These are phyloP conservation scores for Gonium pectorale DNA, from an alignment of 139 green algal genomes.

Conservation along the genomic window DNA sequence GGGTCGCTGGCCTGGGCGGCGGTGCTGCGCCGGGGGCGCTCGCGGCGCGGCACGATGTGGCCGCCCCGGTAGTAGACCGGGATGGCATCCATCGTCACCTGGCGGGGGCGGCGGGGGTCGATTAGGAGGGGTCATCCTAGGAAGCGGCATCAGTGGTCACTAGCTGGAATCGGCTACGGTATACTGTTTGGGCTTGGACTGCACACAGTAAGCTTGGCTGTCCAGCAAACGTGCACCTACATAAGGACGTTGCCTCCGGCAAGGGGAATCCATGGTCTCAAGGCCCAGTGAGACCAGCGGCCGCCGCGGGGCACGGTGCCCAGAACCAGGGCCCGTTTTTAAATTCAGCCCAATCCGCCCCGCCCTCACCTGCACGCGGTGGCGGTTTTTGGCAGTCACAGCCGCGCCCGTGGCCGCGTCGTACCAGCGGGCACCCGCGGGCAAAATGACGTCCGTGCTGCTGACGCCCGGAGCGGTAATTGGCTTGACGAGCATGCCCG, in stretches of 20 bases:
- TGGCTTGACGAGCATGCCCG: slow-evolving; percentile 70
- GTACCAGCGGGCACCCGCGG: slow-evolving; percentile 69
- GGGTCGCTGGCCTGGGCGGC: slow-evolving; percentile 84
- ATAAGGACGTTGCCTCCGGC: too few species aligned
- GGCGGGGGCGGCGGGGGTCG: not conserved
- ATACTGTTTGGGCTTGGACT: too few species aligned
- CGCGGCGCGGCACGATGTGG: slow-evolving; percentile 83
- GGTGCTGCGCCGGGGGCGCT: slow-evolving; percentile 83
- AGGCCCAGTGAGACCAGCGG: too few species aligned
- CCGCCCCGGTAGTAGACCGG: slow-evolving; percentile 90
- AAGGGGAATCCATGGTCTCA: too few species aligned
- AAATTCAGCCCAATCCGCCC: too few species aligned
- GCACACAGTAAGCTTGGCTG: too few species aligned
- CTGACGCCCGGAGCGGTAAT: slow-evolving; percentile 69
- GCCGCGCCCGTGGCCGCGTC: slow-evolving; percentile 48
- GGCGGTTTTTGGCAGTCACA: slow-evolving; percentile 10
- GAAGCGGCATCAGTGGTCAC: too few species aligned
- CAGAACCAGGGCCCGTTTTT: too few species aligned
- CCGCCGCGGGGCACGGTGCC: too few species aligned
- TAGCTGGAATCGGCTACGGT: too few species aligned
- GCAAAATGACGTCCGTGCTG: slow-evolving; percentile 59
- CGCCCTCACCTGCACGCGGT: slow-evolving; percentile 22
- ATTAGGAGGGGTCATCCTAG: not conserved
- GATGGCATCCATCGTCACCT: slow-evolving; percentile 84
- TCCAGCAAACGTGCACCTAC: too few species aligned